A percentile compares a stretch with the other conserved stretches of the same genome.
These are phyloP conservation scores for Talaromyces atroroseus DNA, from an alignment of 2,329 filamentous ascomycete genomes.

Conservation along the genomic window DNA sequence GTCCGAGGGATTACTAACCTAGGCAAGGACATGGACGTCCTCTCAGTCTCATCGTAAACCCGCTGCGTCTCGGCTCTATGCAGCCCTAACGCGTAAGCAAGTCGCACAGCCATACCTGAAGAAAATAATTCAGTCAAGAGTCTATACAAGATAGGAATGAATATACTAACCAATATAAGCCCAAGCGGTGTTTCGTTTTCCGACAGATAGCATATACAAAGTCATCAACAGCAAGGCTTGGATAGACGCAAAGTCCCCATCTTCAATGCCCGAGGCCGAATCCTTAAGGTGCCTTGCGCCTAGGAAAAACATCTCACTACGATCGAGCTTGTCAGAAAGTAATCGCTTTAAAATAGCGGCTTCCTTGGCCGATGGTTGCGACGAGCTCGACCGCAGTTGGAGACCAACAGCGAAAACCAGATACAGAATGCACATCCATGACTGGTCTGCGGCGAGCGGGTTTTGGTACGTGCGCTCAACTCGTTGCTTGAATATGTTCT, in stretches of 20 bases:
- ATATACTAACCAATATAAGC: slow-evolving; percentile 50
- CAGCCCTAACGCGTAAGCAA: slow-evolving; percentile 57
- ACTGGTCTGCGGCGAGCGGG: slow-evolving; percentile 46
- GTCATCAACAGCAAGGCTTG: slow-evolving; percentile 61
- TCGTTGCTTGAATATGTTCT: slow-evolving; percentile 43
- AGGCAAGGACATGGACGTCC: slow-evolving; percentile 13
- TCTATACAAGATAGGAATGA: neutral
- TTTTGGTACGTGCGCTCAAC: slow-evolving; percentile 53
- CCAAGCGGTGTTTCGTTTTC: slow-evolving; percentile 59
- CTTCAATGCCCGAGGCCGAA: slow-evolving; percentile 50
- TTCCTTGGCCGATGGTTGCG: slow-evolving; percentile 29
- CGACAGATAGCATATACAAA: slow-evolving; percentile 57
- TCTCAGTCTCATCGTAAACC: slow-evolving; percentile 14
- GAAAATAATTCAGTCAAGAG: slow-evolving; percentile 17
- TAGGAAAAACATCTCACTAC: slow-evolving; percentile 59
- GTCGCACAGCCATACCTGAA: slow-evolving; percentile 58
- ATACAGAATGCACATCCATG: slow-evolving; percentile 56
- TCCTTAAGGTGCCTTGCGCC: slow-evolving; percentile 52
- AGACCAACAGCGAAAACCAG: slow-evolving; percentile 60
- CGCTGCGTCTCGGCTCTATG: slow-evolving; percentile 55
- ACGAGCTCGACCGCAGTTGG: slow-evolving; percentile 30
- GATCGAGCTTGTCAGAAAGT: slow-evolving; percentile 43
- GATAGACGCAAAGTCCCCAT: slow-evolving; percentile 60
- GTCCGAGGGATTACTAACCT: slow-evolving; percentile 16
- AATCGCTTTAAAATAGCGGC: slow-evolving; percentile 49